Base-by-base conservation (phyloP, 2,329 filamentous ascomycete genomes). In the Fusarium albosuccineum region DNA sequence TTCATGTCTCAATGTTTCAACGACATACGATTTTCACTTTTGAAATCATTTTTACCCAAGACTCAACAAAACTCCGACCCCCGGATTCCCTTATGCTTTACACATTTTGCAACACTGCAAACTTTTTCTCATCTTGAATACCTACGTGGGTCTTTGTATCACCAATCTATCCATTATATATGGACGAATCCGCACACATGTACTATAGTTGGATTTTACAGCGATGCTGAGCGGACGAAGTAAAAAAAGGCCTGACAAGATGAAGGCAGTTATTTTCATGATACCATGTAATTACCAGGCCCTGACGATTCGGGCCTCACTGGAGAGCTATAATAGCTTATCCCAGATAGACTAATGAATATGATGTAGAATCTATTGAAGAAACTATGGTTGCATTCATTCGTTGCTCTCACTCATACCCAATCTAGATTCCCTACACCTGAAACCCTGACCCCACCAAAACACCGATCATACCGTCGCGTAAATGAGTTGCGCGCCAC, bases 241-340 rank as follows among this genome's bases (percentile, higher is more conserved):
- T 33, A 33, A 52, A 16, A 30, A 67, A 63, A 46, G 56, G 34
- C 54, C 46, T 49, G 49, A 65, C 53, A 70, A 58, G 57, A 67
- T 50, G 22, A 68, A 61, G 68, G 66, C 62, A 52, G 53, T 70
- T 56, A 63, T 59, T 72, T 44, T 73, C 64, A 73, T 58, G 70
- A 73, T 71, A 70, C 60, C 64, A 73, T 64, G 64, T 73, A 71
- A 70, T 71, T 57, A 62, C 29, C 44, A 30, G 49, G 51, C 45
- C 51, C 54, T 26, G 50, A 60, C 40, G 46, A 66, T 48, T 60
- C 11, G 54, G 61, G 52, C 51, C 39, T 44, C 40, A 44, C 13
- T 48, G 60, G 66, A 60, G 52, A 44, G 57, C 22, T 49, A 49
- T 14, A 37, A 46, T 30, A 51, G 39, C 63, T 30, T 51, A 52